A percentile compares a stretch with the other conserved stretches of the same genome.
Evolutionary conservation across 768 basidiomycete genomes (phyloP).

Genomic region (Mycena albidolilacea): DNA sequence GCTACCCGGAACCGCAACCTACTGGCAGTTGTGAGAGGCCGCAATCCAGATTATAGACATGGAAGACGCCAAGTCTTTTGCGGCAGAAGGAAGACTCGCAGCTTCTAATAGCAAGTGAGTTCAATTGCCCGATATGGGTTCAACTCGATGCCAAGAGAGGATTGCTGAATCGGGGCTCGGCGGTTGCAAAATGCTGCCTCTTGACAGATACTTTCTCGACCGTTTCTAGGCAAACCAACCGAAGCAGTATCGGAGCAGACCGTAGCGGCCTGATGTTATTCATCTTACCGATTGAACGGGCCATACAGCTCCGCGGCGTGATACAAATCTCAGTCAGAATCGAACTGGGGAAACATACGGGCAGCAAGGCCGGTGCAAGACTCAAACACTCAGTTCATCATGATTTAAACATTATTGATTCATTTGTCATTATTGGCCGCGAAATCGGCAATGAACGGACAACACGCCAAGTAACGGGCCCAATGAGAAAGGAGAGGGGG

Average conservation of each 20-base stretch:
- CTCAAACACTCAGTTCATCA: neutral
- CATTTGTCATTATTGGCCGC: neutral
- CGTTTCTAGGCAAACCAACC: too few species aligned
- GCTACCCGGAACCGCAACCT: neutral
- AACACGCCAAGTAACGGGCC: neutral
- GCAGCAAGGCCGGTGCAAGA: too few species aligned
- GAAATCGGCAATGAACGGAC: neutral
- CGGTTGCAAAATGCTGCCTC: too few species aligned
- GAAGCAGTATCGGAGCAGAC: too few species aligned
- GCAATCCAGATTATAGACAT: neutral
- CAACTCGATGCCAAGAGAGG: neutral
- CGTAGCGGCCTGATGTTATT: too few species aligned
- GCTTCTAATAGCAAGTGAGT: slow-evolving; percentile 7
- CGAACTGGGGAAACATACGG: too few species aligned
- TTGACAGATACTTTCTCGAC: too few species aligned
- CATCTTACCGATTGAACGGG: too few species aligned
- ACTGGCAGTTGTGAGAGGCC: neutral
- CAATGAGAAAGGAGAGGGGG: neutral
- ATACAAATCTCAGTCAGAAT: too few species aligned
- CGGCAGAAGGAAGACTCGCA: neutral
- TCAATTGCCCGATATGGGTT: neutral
- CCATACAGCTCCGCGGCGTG: too few species aligned
- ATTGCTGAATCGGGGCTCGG: too few species aligned
- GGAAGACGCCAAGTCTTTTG: too few species aligned
- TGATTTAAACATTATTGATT: slow-evolving; percentile 7